A percentile compares a stretch with the other conserved stretches of the same genome.
phyloP scores from a whole-genome alignment of 73 alveolate species.

The Paramecium bursaria region DNA sequence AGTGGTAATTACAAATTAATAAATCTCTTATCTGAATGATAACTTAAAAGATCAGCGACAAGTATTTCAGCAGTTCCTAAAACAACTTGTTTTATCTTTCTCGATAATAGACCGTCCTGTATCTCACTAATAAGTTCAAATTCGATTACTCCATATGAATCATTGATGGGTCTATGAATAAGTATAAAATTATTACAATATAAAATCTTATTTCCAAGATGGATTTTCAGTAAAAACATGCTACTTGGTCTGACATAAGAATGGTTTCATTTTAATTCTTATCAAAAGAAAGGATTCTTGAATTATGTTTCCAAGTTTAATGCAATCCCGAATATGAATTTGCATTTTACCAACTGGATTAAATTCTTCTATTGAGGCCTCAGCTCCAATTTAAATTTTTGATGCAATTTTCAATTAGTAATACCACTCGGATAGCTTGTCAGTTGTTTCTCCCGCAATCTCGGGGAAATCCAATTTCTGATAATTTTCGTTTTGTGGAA shows the following conservation, averaged over 20 bases:
- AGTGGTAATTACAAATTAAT: slow-evolving; percentile 5
- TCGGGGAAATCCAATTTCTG: no score
- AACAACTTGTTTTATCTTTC: slow-evolving; percentile 26
- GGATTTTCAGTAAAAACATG: slow-evolving; percentile 53
- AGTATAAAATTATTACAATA: no score
- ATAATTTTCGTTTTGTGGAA: no score
- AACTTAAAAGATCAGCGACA: slow-evolving; percentile 45
- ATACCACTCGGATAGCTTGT: slow-evolving; percentile 1
- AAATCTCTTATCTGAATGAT: slow-evolving; percentile 29
- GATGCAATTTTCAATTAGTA: slow-evolving; percentile 13
- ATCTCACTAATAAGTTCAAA: slow-evolving; percentile 33
- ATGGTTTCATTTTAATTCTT: slow-evolving; percentile 4
- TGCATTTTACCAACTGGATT: slow-evolving; percentile 36
- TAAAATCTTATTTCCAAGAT: slow-evolving; percentile 36
- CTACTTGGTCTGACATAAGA: slow-evolving; percentile 25
- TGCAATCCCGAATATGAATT: not conserved
- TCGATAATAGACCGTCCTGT: slow-evolving; percentile 20
- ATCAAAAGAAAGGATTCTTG: slow-evolving; percentile 43
- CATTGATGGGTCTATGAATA: slow-evolving; percentile 51
- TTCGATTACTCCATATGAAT: slow-evolving; percentile 8
- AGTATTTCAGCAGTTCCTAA: slow-evolving; percentile 41
- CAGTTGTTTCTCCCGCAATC: no score
- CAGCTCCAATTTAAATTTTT: not conserved
- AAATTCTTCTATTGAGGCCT: slow-evolving; percentile 6
- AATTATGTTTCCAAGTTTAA: slow-evolving; percentile 3